A percentile compares a stretch with the other conserved stretches of the same genome.
Conservation (phyloP, 257 asterid species). For the Phtheirospermum japonicum region DNA sequence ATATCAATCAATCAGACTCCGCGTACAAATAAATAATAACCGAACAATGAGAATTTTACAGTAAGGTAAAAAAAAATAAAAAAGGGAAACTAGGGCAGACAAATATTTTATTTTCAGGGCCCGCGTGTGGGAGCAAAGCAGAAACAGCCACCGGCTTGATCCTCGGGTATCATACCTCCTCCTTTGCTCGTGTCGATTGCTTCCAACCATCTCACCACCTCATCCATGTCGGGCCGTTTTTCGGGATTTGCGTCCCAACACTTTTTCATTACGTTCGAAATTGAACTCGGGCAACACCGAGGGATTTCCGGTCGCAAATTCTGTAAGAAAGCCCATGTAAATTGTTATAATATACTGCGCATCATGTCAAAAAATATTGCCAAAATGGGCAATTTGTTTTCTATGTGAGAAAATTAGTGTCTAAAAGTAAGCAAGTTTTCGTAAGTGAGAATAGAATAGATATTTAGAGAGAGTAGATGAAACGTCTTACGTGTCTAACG, state of each 20-base stretch:
- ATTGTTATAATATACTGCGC: too few relatives aligned
- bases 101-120: slow-evolving; percentile 40
- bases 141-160: slow-evolving; percentile 62
- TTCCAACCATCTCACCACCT: slow-evolving; percentile 71
- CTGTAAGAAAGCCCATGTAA: slow-evolving; percentile 23
- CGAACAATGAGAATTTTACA: background rate
- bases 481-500: slow-evolving; percentile 70
- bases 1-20: slow-evolving; percentile 23
- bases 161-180: slow-evolving; percentile 94
- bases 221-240: slow-evolving; percentile 90
- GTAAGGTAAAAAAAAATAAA: slow-evolving; percentile 14
- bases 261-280: slow-evolving; percentile 60
- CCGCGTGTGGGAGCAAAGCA: slow-evolving; percentile 78
- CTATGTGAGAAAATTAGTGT: too few relatives aligned
- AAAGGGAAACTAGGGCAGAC: background rate
- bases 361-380: too few relatives aligned
- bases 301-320: slow-evolving; percentile 80
- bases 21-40: background rate
- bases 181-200: slow-evolving; percentile 87
- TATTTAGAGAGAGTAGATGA: background rate
- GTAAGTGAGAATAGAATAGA: background rate
- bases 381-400: too few relatives aligned
- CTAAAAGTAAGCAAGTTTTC: too few relatives aligned
- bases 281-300: slow-evolving; percentile 71
- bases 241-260: slow-evolving; percentile 84